Evolutionary conservation across 2,329 filamentous ascomycete genomes (phyloP), one percentile per base, ranked within the genome.

Genomic region (Stromatinia cepivora): DNA sequence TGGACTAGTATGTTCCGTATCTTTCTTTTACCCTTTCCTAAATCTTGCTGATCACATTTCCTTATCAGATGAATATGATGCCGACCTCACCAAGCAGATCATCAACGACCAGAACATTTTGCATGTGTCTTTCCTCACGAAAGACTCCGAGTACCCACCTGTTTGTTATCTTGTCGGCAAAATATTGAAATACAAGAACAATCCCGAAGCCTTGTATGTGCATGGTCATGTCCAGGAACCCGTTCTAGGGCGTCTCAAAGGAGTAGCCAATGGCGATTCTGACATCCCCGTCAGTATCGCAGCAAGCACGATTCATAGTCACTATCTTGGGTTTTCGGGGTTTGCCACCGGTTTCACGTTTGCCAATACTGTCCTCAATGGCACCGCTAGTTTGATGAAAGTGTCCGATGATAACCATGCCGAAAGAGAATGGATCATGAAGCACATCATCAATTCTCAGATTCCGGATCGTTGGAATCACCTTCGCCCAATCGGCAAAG

Each of bases 81-180:
- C n/a, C 15, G 25, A 25, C 39, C n/a, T 64, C 22, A 64, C 46
- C 34, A 39, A 64, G 13, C 15, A 50, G 15, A 64, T 64, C 31
- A 53, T 64, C 34, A 64, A 64, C n/a, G 10, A 8, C 9, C n/a
- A 64, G 22, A 31, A 39, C 46, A 64, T 64, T 28, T 22, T 52
- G 9, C 61, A 64, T 31, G n/a, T 28, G 22, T 53, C 15, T 1
- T 53, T 64, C 34, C 61, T 52, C 22, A 52, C 31, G n/a, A 39
- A 53, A 22, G 46, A 53, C 31, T 20, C 62, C 22, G 61, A 53
- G 11, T 65, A 65, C 20, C 62, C 62, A 65, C 25, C 15, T 15
- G 34, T 64, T 10, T 54, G 62, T 31, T 65, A 42, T 65, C 48
- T 54, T 4, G 17, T 54, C 10, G 46, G 62, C n/a, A 53, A 53